These are phyloP conservation scores for Jacaranda copaia DNA, from an alignment of 257 asterid species.

Conservation along the genomic window DNA sequence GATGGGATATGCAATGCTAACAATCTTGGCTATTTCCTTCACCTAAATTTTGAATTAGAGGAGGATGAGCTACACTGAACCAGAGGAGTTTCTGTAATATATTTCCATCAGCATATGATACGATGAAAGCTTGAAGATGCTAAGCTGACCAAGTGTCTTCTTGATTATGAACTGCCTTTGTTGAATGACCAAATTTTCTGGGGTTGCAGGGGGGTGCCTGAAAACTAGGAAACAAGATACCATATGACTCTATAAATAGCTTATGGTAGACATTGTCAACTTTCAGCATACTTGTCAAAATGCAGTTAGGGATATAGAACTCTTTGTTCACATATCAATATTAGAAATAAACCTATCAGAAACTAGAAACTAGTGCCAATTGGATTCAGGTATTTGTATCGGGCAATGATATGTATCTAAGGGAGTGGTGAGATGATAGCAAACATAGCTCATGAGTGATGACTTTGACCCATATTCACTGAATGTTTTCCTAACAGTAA, in stretches of 20 bases:
- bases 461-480: background rate
- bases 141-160: background rate
- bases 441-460: background rate
- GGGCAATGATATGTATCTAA: background rate
- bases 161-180: background rate
- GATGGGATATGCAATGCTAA: background rate
- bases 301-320: background rate
- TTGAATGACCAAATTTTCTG: background rate
- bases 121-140: background rate
- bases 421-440: background rate
- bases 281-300: background rate
- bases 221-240: background rate
- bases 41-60: background rate
- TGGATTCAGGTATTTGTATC: background rate
- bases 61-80: background rate
- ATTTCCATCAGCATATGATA: background rate
- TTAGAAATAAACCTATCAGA: background rate
- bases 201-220: background rate
- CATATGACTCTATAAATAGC: background rate
- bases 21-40: conserved; percentile 14
- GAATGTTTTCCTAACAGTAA: background rate
- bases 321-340: background rate
- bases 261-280: background rate
- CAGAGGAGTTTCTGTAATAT: conserved; percentile 4
- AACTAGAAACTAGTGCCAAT: background rate